Base-by-base conservation (phyloP, 495 filamentous ascomycete species). In the Chaetomium cochliodes region DNA sequence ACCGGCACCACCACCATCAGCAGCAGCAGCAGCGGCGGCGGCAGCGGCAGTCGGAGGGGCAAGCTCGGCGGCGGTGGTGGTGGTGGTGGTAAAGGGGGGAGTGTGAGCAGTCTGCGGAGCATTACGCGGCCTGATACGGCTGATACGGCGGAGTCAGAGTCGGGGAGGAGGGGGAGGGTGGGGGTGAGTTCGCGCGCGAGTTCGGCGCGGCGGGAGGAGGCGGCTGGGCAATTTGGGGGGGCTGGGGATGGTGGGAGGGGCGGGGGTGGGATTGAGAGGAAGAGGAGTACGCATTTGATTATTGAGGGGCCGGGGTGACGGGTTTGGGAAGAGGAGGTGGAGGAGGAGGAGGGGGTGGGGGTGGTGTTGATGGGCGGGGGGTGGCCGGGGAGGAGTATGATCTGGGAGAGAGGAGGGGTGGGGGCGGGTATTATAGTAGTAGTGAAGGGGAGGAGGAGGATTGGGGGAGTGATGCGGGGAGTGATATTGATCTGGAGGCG, bases 401-500 rank as follows among this genome's bases (percentile, higher is more conserved):
- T 20, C 33, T 63, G 7, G 62, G 44, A 7, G 60, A 61, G 62
- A 1, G 39, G 50, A 28, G 9, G 46, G 23, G 23, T 16, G 15
- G 15, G 7, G 57, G 18, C 12, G 55, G 25, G n/a, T 23, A 28
- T 18, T 20, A 54, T 13, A 11, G 18, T 26, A 18, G 23, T n/a
- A 37, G 33, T 37, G 33, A 37, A 12, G 23, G 11, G 18, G 49
- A 23, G 1, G 37, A n/a, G 6, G 41, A 37, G 12, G 42, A 58
- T 26, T 47, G 30, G 20, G 51, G 53, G 25, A 51, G 58, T 33
- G 25, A 59, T 12, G 30, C 11, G 42, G 50, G 53, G 6, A 41
- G 46, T 37, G 64, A 62, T 47, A 65, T 71, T n/a, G 67, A 69
- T 58, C 50, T 71, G 20, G 70, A 69, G 30, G 65, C 70, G 5